Percentiles rank a stretch among this genome's conserved stretches.
Evolutionary conservation across 1,284 basidiomycete species (phyloP).

Genomic region (Rhodotorula sp.): DNA sequence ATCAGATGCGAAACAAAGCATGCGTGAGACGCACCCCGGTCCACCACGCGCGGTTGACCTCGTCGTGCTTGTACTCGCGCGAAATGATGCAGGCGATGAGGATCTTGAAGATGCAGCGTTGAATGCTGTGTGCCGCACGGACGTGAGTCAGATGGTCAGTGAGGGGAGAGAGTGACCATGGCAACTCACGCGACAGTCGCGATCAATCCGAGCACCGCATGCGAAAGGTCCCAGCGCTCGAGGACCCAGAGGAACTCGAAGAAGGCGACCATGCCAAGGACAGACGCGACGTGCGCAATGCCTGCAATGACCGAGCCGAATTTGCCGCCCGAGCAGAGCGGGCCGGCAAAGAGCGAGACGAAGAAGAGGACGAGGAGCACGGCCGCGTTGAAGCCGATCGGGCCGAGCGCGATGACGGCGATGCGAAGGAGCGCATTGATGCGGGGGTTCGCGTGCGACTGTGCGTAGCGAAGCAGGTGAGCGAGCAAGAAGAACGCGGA

Average conservation of each 20-base stretch:
- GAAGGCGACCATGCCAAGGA: conserved; percentile 81
- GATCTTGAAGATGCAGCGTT: conserved; percentile 87
- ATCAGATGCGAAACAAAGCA: no score
- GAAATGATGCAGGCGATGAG: conserved; percentile 88
- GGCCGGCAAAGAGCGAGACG: conserved; percentile 86
- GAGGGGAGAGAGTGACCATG: not conserved
- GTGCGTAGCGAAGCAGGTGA: not conserved
- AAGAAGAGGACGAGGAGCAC: conserved; percentile 84
- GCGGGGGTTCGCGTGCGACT: conserved; percentile 54
- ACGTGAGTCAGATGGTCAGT: not conserved
- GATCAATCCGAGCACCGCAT: conserved; percentile 64
- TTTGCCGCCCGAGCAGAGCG: conserved; percentile 76
- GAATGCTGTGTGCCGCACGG: conserved; percentile 70
- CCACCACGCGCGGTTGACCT: conserved; percentile 97
- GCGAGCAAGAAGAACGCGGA: not conserved
- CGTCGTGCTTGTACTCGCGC: conserved; percentile 95
- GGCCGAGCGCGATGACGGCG: conserved; percentile 87
- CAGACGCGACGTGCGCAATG: conserved; percentile 75
- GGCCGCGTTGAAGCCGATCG: conserved; percentile 92
- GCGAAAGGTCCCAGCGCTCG: conserved; percentile 86
- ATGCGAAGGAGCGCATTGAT: conserved; percentile 82
- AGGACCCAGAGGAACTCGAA: conserved; percentile 97
- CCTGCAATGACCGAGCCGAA: conserved; percentile 90
- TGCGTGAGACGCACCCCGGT: conserved; percentile 61
- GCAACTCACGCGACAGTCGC: conserved; percentile 48